Conservation (phyloP, 306 rosid genomes). For the Cicer chorassanicum region DNA sequence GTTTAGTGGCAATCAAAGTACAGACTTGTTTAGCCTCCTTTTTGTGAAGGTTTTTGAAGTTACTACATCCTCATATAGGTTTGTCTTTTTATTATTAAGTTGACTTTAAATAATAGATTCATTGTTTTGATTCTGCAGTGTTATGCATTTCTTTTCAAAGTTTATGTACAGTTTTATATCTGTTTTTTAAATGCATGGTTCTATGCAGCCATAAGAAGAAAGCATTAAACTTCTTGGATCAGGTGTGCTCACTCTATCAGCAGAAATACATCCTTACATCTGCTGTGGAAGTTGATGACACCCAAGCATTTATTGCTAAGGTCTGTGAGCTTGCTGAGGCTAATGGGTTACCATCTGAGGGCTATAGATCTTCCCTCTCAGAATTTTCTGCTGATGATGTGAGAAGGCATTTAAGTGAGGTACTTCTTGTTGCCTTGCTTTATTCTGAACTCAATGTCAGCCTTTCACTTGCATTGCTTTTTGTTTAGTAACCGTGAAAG, state of each 20-base stretch:
- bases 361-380: constrained; percentile 57
- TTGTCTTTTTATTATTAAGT: constrained; percentile 39
- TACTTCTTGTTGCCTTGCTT: constrained; percentile 46
- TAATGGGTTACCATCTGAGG: constrained; percentile 73
- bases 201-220: constrained; percentile 82
- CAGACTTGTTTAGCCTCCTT: constrained; percentile 62
- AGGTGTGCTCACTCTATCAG: constrained; percentile 70
- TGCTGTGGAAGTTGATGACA: constrained; percentile 52
- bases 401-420: constrained; percentile 71
- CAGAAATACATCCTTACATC: constrained; percentile 59
- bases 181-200: constrained; percentile 43
- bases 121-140: constrained; percentile 42
- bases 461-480: constrained; percentile 31
- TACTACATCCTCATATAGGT: constrained; percentile 81
- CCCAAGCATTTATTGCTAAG: constrained; percentile 64
- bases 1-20: constrained; percentile 62
- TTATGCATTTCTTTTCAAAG: constrained; percentile 20
- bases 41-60: constrained; percentile 73
- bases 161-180: constrained; percentile 16
- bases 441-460: constrained; percentile 26
- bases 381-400: constrained; percentile 63
- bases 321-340: constrained; percentile 82
- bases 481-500: constrained; percentile 16
- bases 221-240: constrained; percentile 71
- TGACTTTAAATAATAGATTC: constrained; percentile 27